Evolutionary conservation across 345 rosid species (phyloP), one percentile per base, ranked within the genome.

Genomic region (Combretum micranthum): DNA sequence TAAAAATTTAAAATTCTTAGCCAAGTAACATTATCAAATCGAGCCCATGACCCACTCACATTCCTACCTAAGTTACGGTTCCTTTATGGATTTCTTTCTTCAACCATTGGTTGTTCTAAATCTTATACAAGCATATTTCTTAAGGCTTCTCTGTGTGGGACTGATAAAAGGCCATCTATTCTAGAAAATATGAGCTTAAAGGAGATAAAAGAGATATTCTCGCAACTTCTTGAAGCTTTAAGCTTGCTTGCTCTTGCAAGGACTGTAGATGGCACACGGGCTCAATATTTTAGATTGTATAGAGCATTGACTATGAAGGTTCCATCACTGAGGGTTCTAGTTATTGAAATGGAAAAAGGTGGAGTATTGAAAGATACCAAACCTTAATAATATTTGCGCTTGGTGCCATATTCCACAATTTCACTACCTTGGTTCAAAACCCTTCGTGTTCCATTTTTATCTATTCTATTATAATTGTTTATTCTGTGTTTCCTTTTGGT

Each of bases 291-390:
- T 50, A 83, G 99, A 57, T 75, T 93, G 63, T 93, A 87, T 76
- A 78, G 92, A 78, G 90, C 99, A 48, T 76, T 93, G 68, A 97
- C 96, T 50, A 85, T 82, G 92, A 93, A 87, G 77, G 96, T 93
- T 66, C 97, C 97, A 4, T 79, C 99, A 13, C 71, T 89, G 20
- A 78, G 84, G 77, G 92, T 80, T 63, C 73, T 93, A 20, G 87
- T 93, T 18, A 79, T 77, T 7, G 96, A 89, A 74, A 90, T 93
- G 22, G 99, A 89, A 68, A 82, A 93, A 61, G 89, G 90, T 2
- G 96, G 84, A 16, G 75, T 71, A 0, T 64, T 86, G 56, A 90
- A 87, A 72, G 96, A 90, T 57, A 79, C 80, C 20, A 83, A 70
- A 73, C 58, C 76, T 21, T 81, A 73, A 83, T 50, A 12, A 11